A percentile compares a stretch with the other conserved stretches of the same genome.
Conservation (phyloP, 768 basidiomycete genomes). For the Phallus indusiatus region DNA sequence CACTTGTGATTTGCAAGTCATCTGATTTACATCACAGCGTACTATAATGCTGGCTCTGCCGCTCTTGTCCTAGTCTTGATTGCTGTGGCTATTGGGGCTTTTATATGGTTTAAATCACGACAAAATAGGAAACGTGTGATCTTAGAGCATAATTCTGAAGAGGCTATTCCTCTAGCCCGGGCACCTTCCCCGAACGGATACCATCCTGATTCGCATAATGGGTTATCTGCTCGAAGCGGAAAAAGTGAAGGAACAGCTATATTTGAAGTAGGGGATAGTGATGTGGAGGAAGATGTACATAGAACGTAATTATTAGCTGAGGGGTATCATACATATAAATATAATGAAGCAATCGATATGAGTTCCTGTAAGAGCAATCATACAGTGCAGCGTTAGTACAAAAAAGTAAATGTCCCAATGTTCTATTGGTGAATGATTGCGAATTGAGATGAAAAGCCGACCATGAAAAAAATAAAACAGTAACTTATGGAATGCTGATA, state of each 20-base stretch:
- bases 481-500: background rate
- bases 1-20: too few relatives aligned
- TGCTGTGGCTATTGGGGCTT: constrained; percentile 53
- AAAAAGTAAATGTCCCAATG: background rate
- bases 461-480: background rate
- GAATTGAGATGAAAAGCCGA: background rate
- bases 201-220: constrained; percentile 18
- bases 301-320: constrained; percentile 4
- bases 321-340: background rate
- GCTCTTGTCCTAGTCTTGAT: constrained; percentile 76
- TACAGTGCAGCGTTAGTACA: background rate
- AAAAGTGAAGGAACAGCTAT: constrained; percentile 26
- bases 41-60: constrained; percentile 88
- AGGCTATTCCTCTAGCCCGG: constrained; percentile 52
- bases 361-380: background rate
- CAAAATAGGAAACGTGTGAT: constrained; percentile 30
- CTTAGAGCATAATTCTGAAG: constrained; percentile 35
- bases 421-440: background rate
- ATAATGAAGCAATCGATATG: too few relatives aligned
- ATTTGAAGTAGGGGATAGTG: constrained; percentile 38
- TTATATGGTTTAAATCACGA: constrained; percentile 68
- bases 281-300: constrained; percentile 34
- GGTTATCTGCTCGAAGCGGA: constrained; percentile 11
- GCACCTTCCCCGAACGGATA: constrained; percentile 17
- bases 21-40: constrained; percentile 41